Evolutionary conservation across 176 grass and related monocot species (phyloP).

Genomic region (Olyra latifolia): DNA sequence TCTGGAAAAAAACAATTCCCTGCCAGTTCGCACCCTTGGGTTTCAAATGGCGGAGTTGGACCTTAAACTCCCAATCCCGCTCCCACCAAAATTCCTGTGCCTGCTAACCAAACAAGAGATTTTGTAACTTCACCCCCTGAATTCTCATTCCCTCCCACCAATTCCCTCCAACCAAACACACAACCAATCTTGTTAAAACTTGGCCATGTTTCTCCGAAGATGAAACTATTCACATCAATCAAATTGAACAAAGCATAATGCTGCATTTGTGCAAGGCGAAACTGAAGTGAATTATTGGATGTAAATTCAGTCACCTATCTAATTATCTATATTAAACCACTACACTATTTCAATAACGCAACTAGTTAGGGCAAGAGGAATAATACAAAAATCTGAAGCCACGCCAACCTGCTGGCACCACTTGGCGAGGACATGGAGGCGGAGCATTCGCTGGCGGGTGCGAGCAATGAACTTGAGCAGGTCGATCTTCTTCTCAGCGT

Average conservation of each 20-base stretch:
- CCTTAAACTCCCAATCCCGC: too few species aligned
- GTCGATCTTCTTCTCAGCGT: conserved; percentile 98
- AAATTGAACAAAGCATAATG: neutral
- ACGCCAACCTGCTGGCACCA: conserved; percentile 92
- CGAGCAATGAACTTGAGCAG: conserved; percentile 94
- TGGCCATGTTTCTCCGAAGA: neutral
- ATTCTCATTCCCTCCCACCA: too few species aligned
- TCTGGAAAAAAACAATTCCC: too few species aligned
- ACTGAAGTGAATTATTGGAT: neutral
- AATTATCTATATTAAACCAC: neutral
- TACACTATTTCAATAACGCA: neutral
- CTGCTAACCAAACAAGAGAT: too few species aligned
- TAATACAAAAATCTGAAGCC: neutral
- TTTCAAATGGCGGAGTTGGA: too few species aligned
- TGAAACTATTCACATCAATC: neutral
- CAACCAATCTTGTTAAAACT: neutral
- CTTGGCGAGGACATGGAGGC: conserved; percentile 95
- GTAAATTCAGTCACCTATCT: conserved; percentile 17
- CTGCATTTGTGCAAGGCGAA: neutral
- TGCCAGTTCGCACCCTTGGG: too few species aligned
- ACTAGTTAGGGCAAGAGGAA: neutral
- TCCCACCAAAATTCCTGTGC: too few species aligned
- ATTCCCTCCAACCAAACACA: too few species aligned
- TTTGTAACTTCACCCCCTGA: too few species aligned
- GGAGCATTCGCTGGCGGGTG: conserved; percentile 97